Evolutionary conservation across 75 land plant genomes (phyloP).

Genomic region (Pinus albicaulis): DNA sequence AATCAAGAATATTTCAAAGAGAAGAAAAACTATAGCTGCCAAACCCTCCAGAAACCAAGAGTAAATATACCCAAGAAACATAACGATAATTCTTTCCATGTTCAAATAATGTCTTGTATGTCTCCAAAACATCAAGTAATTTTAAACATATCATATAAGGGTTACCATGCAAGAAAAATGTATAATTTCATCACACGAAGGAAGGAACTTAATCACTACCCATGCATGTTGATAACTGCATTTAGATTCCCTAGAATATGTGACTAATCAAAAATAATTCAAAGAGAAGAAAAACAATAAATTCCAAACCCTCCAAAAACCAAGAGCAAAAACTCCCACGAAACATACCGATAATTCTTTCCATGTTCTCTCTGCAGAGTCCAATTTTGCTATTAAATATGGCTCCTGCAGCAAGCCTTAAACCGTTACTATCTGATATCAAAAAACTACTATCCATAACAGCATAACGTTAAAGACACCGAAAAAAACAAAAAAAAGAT

Average conservation of each 20-base stretch:
- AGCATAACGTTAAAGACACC: too few relatives aligned
- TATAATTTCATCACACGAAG: neutral
- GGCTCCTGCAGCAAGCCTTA: constrained; percentile 65
- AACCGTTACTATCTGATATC: too few relatives aligned
- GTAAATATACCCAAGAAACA: neutral
- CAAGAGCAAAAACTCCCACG: neutral
- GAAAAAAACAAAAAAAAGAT: too few relatives aligned
- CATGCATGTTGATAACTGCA: neutral
- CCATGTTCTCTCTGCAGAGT: constrained; percentile 96
- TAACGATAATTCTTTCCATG: constrained; percentile 97
- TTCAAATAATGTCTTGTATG: constrained; percentile 12
- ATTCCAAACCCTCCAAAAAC: neutral
- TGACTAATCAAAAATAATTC: neutral
- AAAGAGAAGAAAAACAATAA: neutral
- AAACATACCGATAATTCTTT: constrained; percentile 83
- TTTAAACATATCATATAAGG: neutral
- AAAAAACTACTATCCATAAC: too few relatives aligned
- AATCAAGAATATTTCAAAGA: neutral
- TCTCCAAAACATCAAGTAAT: neutral
- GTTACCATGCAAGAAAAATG: neutral
- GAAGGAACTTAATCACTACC: neutral
- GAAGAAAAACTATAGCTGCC: neutral
- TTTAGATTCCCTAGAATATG: neutral
- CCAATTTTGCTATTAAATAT: constrained; percentile 82
- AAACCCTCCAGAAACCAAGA: neutral